phyloP scores from a whole-genome alignment of 2,329 filamentous ascomycete species.

The Pestalotiopsis sp. region DNA sequence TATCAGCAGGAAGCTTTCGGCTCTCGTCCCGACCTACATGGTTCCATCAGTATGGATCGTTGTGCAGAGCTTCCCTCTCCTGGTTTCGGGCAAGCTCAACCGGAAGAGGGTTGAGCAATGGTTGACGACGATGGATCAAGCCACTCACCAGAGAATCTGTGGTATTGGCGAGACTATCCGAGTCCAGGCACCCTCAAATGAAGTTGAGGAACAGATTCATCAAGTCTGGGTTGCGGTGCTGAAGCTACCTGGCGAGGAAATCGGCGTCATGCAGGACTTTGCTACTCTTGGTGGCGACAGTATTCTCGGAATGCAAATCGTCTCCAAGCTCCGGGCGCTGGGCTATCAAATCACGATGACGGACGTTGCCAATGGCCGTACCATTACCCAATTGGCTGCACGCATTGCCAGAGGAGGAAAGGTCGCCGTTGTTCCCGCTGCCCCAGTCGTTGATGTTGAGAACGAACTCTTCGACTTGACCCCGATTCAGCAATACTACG shows the following conservation, averaged over 20 bases:
- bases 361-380: slow-evolving; percentile 9
- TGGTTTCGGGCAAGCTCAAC: slow-evolving; percentile 5
- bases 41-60: slow-evolving; percentile 4
- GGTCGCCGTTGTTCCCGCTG: not conserved
- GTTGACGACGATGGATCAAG: not conserved
- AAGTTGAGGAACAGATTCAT: slow-evolving; percentile 1
- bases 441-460: not conserved
- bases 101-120: slow-evolving; percentile 4
- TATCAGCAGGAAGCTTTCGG: not conserved
- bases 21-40: not conserved
- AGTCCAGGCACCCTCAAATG: not conserved
- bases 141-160: not conserved
- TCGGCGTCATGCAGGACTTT: not conserved
- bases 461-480: slow-evolving; percentile 37
- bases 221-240: slow-evolving; percentile 3
- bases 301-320: slow-evolving; percentile 5
- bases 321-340: slow-evolving; percentile 5
- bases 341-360: slow-evolving; percentile 10
- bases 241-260: not conserved
- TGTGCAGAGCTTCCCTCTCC: not conserved
- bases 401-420: slow-evolving; percentile 8
- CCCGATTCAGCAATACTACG: slow-evolving; percentile 44
- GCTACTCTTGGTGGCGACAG: slow-evolving; percentile 4
- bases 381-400: slow-evolving; percentile 8
- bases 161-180: not conserved